Evolutionary conservation across 2,329 filamentous ascomycete genomes (phyloP), one percentile per base, ranked within the genome.

Genomic region (Phialophora tarda): DNA sequence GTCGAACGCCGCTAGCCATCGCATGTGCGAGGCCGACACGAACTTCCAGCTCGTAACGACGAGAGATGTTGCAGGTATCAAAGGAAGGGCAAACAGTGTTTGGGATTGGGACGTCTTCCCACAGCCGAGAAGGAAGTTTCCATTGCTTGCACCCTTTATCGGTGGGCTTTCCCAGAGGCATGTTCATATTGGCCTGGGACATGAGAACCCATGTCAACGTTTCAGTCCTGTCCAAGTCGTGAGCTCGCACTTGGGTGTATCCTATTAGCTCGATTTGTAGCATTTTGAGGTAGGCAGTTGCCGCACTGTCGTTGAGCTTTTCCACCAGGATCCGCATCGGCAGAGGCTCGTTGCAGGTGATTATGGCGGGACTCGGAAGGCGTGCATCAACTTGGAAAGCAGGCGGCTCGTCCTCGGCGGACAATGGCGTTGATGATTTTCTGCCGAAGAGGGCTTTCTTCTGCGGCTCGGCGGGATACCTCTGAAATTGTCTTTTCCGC

Each of bases 11-110:
- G 58, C 81, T 81, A 59, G 85, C 82, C 32, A 85, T 84, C 6
- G 90, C 91, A 83, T 92, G 93, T 64, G 87, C 88, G 44, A 97
- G 78, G 1, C 92, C 92, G 7, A 97, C 81, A 66, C 88, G 88
- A 48, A 97, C 81, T 78, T 97, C 92, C 44, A 99, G 80, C 75
- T 93, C 90, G 77, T 99, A 98, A 59, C 82, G 84, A 30, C 94
- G 87, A 59, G 86, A 85, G 57, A 98, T 85, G 77, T 98, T 98
- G 79, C 95, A 99, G 0, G 93, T 92, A 57, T 88, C 83, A 75
- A 99, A 99, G 0, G 88, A 89, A 0, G 95, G 95, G 10, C 92
- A 89, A 11, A 99, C 88, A 0, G 91, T 94, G 76, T 92, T 95
- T 2, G 94, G 95, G 5, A 98, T 82, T 0, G 88, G 82, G 58